These are phyloP conservation scores for Cladosporium sp. DNA, from an alignment of 2,329 filamentous ascomycete species.

Conservation along the genomic window DNA sequence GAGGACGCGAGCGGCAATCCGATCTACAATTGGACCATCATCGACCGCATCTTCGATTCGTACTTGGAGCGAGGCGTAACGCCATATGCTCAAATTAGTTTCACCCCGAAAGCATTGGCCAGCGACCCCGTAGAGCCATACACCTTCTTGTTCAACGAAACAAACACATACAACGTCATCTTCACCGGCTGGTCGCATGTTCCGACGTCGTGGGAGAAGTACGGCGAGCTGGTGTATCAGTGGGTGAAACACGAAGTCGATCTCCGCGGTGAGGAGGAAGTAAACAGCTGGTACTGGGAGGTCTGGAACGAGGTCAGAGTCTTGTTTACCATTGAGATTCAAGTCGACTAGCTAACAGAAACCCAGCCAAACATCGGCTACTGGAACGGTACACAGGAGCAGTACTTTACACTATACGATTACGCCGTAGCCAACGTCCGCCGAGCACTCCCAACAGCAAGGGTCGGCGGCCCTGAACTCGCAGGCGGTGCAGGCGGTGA, in stretches of 20 bases:
- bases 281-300: background rate
- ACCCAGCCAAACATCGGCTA: background rate
- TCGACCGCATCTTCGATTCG: background rate
- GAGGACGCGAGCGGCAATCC: background rate
- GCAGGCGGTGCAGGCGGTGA: too few species aligned
- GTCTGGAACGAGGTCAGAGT: background rate
- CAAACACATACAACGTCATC: background rate
- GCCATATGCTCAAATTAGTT: background rate
- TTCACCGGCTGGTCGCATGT: background rate
- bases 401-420: background rate
- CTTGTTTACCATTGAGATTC: too few species aligned
- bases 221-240: background rate
- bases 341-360: background rate
- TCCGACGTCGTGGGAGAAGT: background rate
- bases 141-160: background rate
- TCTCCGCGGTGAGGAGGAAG: background rate
- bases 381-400: background rate
- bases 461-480: background rate
- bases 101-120: background rate
- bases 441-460: background rate
- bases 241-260: background rate
- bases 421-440: background rate
- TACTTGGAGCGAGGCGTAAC: background rate
- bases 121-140: background rate
- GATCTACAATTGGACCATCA: background rate